A percentile compares a stretch with the other conserved stretches of the same genome.
These are phyloP conservation scores for Ceratobasidium sp. DNA, from an alignment of 1,284 basidiomycete genomes.

Conservation along the genomic window DNA sequence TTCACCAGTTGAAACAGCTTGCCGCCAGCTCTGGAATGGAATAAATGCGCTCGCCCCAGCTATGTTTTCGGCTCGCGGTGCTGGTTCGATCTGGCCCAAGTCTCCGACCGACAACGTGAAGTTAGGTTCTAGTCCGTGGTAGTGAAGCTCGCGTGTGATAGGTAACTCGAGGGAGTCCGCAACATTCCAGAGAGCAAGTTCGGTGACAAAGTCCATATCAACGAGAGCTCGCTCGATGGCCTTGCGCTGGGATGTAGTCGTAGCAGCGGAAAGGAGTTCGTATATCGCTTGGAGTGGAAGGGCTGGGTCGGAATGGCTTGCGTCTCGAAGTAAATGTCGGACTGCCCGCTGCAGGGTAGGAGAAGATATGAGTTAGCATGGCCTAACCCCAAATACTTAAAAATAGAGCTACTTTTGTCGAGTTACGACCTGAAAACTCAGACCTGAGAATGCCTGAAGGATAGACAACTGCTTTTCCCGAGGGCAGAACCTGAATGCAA, in stretches of 20 bases:
- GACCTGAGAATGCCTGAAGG: slow-evolving; percentile 17
- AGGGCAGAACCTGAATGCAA: slow-evolving; percentile 23
- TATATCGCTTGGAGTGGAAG: slow-evolving; percentile 25
- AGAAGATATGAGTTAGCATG: background rate
- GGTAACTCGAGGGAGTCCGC: slow-evolving; percentile 17
- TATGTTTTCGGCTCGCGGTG: background rate
- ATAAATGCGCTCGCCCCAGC: slow-evolving; percentile 2
- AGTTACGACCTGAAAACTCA: slow-evolving; percentile 24
- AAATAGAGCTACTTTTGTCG: slow-evolving; percentile 11
- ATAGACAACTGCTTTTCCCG: slow-evolving; percentile 10
- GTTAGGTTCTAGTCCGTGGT: slow-evolving; percentile 4
- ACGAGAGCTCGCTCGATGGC: slow-evolving; percentile 6
- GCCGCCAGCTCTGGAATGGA: background rate
- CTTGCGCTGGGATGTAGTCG: slow-evolving; percentile 7
- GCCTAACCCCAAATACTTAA: background rate
- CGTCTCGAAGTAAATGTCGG: slow-evolving; percentile 23
- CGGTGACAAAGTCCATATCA: background rate
- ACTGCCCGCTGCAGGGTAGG: background rate
- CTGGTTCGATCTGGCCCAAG: background rate
- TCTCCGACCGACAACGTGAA: slow-evolving; percentile 11
- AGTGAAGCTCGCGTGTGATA: slow-evolving; percentile 27
- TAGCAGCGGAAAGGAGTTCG: slow-evolving; percentile 11
- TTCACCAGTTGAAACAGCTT: background rate
- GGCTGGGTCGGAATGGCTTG: background rate
- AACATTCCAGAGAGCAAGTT: slow-evolving; percentile 23